Conservation (phyloP, 164 flowering plant genomes). For the Vitis amurensis region DNA sequence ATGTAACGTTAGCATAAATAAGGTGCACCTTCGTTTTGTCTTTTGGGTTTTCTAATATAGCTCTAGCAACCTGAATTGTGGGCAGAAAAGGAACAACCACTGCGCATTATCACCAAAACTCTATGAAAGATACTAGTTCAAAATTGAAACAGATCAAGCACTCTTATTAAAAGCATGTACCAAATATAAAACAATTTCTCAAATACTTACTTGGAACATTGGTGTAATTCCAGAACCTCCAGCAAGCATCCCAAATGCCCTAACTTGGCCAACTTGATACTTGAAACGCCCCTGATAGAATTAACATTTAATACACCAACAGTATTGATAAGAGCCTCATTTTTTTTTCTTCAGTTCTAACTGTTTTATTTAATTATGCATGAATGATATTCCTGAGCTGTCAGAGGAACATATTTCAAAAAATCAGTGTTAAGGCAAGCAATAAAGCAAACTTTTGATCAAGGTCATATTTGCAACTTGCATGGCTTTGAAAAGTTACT, state of each 20-base stretch:
- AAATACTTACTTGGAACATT: slow-evolving; percentile 78
- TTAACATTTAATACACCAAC: slow-evolving; percentile 2
- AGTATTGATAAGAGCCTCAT: neutral
- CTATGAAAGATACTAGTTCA: neutral
- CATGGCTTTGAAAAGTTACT: too few relatives aligned
- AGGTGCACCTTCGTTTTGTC: slow-evolving; percentile 86
- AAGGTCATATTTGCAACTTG: too few relatives aligned
- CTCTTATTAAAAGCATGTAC: neutral
- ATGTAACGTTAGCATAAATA: slow-evolving; percentile 91
- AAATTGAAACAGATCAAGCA: neutral
- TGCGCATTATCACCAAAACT: neutral
- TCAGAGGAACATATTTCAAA: too few relatives aligned
- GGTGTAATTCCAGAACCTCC: slow-evolving; percentile 99
- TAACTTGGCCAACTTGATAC: slow-evolving; percentile 87
- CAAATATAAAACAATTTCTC: neutral
- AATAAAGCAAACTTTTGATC: too few relatives aligned
- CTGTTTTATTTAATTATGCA: neutral
- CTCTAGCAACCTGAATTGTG: slow-evolving; percentile 75
- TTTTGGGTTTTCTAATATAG: slow-evolving; percentile 83
- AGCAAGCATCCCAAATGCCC: slow-evolving; percentile 98
- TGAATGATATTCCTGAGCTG: neutral
- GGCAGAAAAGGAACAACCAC: slow-evolving; percentile 1
- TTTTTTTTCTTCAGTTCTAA: neutral
- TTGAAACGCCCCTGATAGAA: slow-evolving; percentile 79
- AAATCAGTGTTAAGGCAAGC: too few relatives aligned